Evolutionary conservation across 495 filamentous ascomycete genomes (phyloP), one percentile per base, ranked within the genome.

Genomic region (Aspergillus bridgeri): DNA sequence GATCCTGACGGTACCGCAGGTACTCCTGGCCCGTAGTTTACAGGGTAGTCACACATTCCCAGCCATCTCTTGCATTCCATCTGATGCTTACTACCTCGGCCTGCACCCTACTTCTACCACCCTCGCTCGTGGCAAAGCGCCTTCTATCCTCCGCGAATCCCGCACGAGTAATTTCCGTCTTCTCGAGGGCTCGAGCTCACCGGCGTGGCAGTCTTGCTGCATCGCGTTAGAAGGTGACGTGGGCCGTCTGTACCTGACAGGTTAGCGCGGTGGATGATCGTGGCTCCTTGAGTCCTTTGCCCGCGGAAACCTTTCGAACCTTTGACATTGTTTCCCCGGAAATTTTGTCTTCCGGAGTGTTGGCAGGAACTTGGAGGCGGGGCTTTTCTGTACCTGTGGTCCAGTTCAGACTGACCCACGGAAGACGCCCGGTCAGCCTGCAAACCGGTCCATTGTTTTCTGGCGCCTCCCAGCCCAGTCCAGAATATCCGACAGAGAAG

Each of bases 221-320:
- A 21, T 51, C 48, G 42, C 17, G 56, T 53, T 51, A 56, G 53
- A 48, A 18, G 45, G 18, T 50, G 53, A 56, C 53, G 53, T 42
- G 44, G 27, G 57, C 25, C 17, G 38, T 48, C 57, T 51, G 57
- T 60, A 54, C 57, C 57, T 60, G 51, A 29, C 51, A 55, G 51
- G 50, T 38, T 38, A 38, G 33, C 33, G 33, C 33, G 11, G 33
- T 42, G 42, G 29, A 24, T 25, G 33, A 51, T 50, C 33, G 1
- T 57, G 38, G 18, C 45, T 56, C 18, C 25, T 48, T 57, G 38
- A 13, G 25, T 56, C 18, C 25, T 48, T 56, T 42, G 22, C 19
- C n/a, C 23, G 22, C 33, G 33, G 33, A 33, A 4, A 11, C 33
- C 33, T 38, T 38, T 15, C 33, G 17, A 15, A 11, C 9, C 33